Conservation (phyloP, 1,139 yeast species). For the Yamadazyma sp. region DNA sequence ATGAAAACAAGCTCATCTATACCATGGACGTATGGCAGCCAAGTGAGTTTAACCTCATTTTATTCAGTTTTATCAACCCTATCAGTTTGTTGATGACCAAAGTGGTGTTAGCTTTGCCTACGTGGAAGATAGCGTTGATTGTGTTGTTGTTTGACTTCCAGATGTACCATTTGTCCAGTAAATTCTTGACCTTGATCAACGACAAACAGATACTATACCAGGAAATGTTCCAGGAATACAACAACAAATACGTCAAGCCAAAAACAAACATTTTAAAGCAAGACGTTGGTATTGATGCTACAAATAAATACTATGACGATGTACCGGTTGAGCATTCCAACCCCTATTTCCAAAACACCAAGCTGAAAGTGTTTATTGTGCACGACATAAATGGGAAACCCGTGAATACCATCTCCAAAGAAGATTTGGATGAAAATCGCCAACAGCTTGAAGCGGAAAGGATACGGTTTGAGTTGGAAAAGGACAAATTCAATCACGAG, state of each 20-base stretch:
- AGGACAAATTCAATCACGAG: slow-evolving; percentile 14
- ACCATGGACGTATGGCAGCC: slow-evolving; percentile 63
- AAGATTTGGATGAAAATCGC: slow-evolving; percentile 12
- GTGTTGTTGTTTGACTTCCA: slow-evolving; percentile 38
- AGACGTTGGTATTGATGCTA: slow-evolving; percentile 68
- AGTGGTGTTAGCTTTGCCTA: slow-evolving; percentile 30
- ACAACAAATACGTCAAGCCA: slow-evolving; percentile 65
- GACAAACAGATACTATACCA: slow-evolving; percentile 63
- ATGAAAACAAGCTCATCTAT: slow-evolving; percentile 41
- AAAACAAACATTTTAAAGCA: slow-evolving; percentile 51
- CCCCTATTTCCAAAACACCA: slow-evolving; percentile 23
- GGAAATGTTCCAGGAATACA: slow-evolving; percentile 65
- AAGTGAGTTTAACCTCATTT: slow-evolving; percentile 46
- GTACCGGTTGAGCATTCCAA: slow-evolving; percentile 21
- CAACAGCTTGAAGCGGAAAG: slow-evolving; percentile 15
- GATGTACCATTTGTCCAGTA: slow-evolving; percentile 39
- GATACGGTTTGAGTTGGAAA: slow-evolving; percentile 16
- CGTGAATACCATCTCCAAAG: slow-evolving; percentile 12
- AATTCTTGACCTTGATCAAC: slow-evolving; percentile 48
- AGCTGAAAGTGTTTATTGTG: slow-evolving; percentile 44
- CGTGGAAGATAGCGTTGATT: slow-evolving; percentile 38
- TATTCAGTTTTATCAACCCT: slow-evolving; percentile 61
- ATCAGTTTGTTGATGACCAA: slow-evolving; percentile 40
- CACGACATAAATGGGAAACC: slow-evolving; percentile 47
- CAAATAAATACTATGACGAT: slow-evolving; percentile 34